Conservation (phyloP, 169 alveolate genomes). For the Amoebophrya sp. region DNA sequence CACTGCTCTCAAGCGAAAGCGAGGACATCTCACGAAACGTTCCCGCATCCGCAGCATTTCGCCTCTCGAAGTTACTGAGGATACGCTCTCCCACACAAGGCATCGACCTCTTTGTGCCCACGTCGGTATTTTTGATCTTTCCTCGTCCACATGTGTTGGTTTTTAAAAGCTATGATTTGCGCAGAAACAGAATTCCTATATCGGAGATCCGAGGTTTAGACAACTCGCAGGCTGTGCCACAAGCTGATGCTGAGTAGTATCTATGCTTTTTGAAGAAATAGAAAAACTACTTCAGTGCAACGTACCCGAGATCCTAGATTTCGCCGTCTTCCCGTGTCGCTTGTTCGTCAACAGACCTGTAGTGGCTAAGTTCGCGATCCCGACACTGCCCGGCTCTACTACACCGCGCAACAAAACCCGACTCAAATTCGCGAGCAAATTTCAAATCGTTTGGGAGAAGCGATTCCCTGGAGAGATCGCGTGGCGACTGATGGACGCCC, state of each 20-base stretch:
- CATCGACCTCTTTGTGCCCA: neutral
- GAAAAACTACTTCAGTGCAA: too few relatives aligned
- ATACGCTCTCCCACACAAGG: neutral
- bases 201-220: too few relatives aligned
- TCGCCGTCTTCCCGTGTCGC: neutral
- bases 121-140: neutral
- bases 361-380: neutral
- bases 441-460: neutral
- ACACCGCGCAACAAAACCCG: neutral
- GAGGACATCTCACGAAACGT: neutral
- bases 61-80: neutral
- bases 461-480: neutral
- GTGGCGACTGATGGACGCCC: neutral
- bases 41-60: neutral
- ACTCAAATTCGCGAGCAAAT: neutral
- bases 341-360: neutral
- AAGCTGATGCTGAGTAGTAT: too few relatives aligned
- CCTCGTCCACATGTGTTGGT: too few relatives aligned
- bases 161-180: too few relatives aligned
- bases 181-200: too few relatives aligned
- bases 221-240: too few relatives aligned
- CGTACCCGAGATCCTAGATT: neutral
- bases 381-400: neutral
- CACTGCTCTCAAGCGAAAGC: neutral
- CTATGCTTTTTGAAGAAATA: too few relatives aligned